Evolutionary conservation across 2,329 filamentous ascomycete species (phyloP), one percentile per base, ranked within the genome.

Genomic region (Sarocladium strictum): DNA sequence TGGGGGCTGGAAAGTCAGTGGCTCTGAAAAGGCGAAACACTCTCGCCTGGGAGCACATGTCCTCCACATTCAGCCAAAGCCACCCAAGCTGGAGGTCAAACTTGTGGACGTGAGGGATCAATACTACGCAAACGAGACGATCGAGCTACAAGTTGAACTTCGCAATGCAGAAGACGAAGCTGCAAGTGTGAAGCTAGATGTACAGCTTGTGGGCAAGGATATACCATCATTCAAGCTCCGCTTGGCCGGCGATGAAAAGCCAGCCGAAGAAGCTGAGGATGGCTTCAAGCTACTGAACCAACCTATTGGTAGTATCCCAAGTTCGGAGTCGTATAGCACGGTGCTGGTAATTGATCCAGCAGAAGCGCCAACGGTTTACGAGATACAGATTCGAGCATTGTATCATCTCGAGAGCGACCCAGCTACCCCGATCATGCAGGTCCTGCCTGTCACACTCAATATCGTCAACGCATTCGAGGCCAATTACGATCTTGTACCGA

Each of bases 401-500:
- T 99, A 99, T 66, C 84, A 88, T 62, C 77, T 97, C 1, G 75
- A 85, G 2, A 88, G 89, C 5, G 92, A 97, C 65, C 75, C 84
- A 0, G 86, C 88, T 52, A 96, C 91, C 1, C 85, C 87, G 1
- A 87, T 97, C 37, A 83, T 85, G 35, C 93, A 95, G 68, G 82
- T 80, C 2, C 72, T 87, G 21, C 77, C 83, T 1, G 78, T 88
- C 37, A 84, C 86, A 53, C 69, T 97, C 4, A 80, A 84, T 35
- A 80, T 97, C 54, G 83, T 90, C 54, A 86, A 84, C 51, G 90
- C 93, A 0, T 97, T 99, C 62, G 91, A 96, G 70, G 89, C 91
- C 15, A 94, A 89, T 63, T 97, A 96, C 67, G 90, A 95, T 58
- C 83, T 97, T 58, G 78, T 86, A 12, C 91, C 94, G 11, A 81